These are phyloP conservation scores for Lipomyces spencermartinsiae DNA, from an alignment of 805 yeast species.

Conservation along the genomic window DNA sequence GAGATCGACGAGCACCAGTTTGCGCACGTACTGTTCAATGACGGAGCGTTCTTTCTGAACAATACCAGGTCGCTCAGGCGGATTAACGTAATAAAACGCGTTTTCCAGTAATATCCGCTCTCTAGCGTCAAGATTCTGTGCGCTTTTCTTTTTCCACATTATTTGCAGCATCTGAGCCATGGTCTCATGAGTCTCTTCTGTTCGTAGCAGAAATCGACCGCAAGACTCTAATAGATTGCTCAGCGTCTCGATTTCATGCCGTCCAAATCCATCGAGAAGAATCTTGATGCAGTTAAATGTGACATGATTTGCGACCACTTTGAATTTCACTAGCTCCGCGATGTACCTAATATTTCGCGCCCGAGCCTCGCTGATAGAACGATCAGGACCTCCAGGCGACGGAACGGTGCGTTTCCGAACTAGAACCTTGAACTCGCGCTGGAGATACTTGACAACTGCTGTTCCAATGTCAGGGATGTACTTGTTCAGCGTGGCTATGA, in stretches of 20 bases:
- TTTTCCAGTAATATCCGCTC: conserved; percentile 66
- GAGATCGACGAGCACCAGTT: conserved; percentile 61
- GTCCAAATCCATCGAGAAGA: conserved; percentile 58
- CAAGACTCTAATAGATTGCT: conserved; percentile 74
- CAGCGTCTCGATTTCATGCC: conserved; percentile 70
- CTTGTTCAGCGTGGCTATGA: conserved; percentile 64
- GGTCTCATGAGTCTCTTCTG: conserved; percentile 60
- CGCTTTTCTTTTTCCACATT: conserved; percentile 57
- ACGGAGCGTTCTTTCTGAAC: conserved; percentile 40
- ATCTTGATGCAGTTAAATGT: conserved; percentile 74
- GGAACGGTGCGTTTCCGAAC: conserved; percentile 28
- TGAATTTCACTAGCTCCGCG: conserved; percentile 78
- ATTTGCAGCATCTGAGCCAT: conserved; percentile 70
- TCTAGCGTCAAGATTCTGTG: conserved; percentile 57
- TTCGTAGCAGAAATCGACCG: conserved; percentile 67
- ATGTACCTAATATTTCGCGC: conserved; percentile 60
- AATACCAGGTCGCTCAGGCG: conserved; percentile 51
- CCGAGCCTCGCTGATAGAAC: conserved; percentile 29
- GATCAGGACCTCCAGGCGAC: conserved; percentile 20
- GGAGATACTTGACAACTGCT: conserved; percentile 61
- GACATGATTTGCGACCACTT: conserved; percentile 70
- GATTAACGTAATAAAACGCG: conserved; percentile 44
- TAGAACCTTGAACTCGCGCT: conserved; percentile 45
- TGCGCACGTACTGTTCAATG: conserved; percentile 52
- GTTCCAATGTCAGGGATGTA: conserved; percentile 58